Evolutionary conservation across 2,329 filamentous ascomycete species (phyloP), one percentile per base, ranked within the genome.

Genomic region (Botrytis fragariae): DNA sequence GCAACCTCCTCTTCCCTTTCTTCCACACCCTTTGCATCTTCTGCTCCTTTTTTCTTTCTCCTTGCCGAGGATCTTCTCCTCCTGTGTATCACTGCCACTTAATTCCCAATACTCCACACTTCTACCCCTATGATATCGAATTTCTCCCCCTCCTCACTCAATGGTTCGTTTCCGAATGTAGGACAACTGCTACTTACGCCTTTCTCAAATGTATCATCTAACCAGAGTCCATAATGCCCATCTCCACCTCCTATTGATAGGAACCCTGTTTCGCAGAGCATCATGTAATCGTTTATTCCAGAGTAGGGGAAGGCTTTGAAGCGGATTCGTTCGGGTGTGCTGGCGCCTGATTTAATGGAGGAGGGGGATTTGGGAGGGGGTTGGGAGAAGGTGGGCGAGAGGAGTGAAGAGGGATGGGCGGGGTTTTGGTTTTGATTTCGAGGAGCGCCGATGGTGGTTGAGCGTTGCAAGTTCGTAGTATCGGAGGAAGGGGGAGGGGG

Each of bases 261-360:
- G 81, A 93, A 98, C 37, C 91, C 89, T 4, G 89, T 86, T 83
- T 98, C 94, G 83, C 95, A 98, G 79, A 97, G 92, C 77, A 98
- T 96, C 85, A 95, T 94, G 81, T 97, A 99, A 82, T 98, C 96
- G 82, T 99, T 98, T 59, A 97, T 89, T 8, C 96, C 96, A 73
- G 93, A 97, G 80, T 98, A 98, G 0, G 95, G 95, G 79, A 98
- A 99, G 0, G 95, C 95, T 83, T 97, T 98, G 87, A 99, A 99
- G 32, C 96, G 90, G 77, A 98, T 93, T 39, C 90, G 87, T 75
- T 95, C 93, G 7, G 90, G 88, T 6, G 90, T 89, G 39, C 86
- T 87, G 1, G 87, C 79, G 8, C 77, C 78, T 12, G 79, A 79
- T 75, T 44, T 57, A 45, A 61, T 61, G 20, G 71, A 77, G 74